Evolutionary conservation across 169 alveolate species (phyloP).

Genomic region (Plasmodium cynomolgi): DNA sequence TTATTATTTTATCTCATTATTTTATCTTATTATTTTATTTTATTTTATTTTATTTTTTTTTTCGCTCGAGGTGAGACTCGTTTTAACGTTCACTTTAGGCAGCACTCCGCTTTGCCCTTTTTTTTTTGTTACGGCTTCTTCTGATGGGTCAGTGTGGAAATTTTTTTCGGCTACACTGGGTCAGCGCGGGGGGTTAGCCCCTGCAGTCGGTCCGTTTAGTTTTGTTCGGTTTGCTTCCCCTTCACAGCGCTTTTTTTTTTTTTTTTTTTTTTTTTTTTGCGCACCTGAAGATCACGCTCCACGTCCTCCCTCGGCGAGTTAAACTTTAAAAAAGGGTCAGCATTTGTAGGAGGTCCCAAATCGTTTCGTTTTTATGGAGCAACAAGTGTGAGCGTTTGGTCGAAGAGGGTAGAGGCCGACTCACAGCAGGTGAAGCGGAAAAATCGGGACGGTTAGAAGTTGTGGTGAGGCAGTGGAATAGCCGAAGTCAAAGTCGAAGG

Average conservation of each 20-base stretch:
- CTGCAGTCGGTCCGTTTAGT: not conserved
- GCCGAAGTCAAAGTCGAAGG: too few relatives aligned
- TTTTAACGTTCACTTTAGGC: not conserved
- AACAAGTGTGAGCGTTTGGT: not conserved
- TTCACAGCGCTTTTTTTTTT: not conserved
- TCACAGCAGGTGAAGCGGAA: not conserved
- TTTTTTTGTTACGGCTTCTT: not conserved
- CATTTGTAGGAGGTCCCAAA: not conserved
- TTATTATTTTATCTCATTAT: too few relatives aligned
- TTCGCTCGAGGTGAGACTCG: not conserved
- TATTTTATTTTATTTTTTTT: not conserved
- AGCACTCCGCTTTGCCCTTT: not conserved
- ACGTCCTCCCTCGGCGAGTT: not conserved
- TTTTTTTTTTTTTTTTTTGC: slow-evolving; percentile 6
- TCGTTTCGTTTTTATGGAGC: not conserved
- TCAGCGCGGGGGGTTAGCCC: not conserved
- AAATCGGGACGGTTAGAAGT: too few relatives aligned
- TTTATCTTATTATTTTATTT: too few relatives aligned
- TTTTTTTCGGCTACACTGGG: not conserved
- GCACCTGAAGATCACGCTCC: not conserved
- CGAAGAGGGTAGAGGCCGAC: not conserved
- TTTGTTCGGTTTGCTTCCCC: not conserved
- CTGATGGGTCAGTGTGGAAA: not conserved
- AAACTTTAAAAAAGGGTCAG: not conserved
- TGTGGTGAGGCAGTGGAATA: too few relatives aligned